Evolutionary conservation across 2,329 filamentous ascomycete species (phyloP), one percentile per base, ranked within the genome.

Genomic region (Epichloe sp.): DNA sequence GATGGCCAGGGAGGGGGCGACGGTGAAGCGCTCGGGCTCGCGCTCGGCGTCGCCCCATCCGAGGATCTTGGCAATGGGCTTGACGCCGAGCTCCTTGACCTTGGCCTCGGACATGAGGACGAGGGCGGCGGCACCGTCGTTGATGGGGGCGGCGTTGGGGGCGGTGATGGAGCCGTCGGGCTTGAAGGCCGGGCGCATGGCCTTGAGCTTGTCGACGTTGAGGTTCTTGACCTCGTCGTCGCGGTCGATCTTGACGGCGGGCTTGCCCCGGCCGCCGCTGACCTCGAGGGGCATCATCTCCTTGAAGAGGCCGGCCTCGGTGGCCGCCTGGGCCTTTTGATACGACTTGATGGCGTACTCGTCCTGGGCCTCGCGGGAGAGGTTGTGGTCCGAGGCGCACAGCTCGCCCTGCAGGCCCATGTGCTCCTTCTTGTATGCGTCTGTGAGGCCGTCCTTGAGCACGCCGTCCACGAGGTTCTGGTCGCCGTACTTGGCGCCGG

Each of bases 211-310:
- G 57, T 86, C 85, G 55, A 80, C 72, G 71, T 91, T 89, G 56
- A 91, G 80, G 74, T 97, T 97, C 78, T 94, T 95, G 62, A 90
- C 86, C 75, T 97, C 93, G 59, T 98, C 93, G 65, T 98, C 93
- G 60, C 83, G 82, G 62, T 88, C 83, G 52, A 98, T 76, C 56
- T 78, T 80, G 59, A 90, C 75, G 53, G 82, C 74, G 56, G 91
- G 90, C 81, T 97, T 98, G 65, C 90, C 90, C 59, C 91, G 85
- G 62, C 86, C 86, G 55, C 88, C 89, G 52, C 84, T 82, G 58
- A 98, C 83, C 70, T 94, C 86, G 62, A 97, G 77, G 51, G 93
- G 90, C 36, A 83, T 82, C 63, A 98, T 98, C 74, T 98, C 93
- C 54, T 78, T 76, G 73, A 98, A 96, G 60, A 82, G 73, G 55